Base-by-base conservation (phyloP, 1,284 basidiomycete genomes). In the Meripilus lineatus region DNA sequence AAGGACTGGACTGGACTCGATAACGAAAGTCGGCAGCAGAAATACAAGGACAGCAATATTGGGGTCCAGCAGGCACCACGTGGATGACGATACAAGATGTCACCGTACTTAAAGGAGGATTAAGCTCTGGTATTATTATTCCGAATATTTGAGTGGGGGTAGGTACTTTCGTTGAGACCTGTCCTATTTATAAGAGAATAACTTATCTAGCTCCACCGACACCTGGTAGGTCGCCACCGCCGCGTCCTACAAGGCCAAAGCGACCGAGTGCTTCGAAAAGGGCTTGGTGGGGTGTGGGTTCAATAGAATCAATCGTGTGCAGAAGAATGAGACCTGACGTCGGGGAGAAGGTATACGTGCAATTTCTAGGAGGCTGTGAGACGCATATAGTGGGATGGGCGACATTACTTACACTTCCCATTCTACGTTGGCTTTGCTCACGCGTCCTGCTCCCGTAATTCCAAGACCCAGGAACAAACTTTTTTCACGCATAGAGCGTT, bases 341-440 rank as follows among this genome's bases (percentile, higher is more conserved):
- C 0, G 82, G 81, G 1, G 83, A 85, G 58, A 89, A 88, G 0
- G 67, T 67, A 59, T 89, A 89, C n/a, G 81, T 86, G 43, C 79
- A 84, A 51, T 77, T 73, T 28, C 85, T 88, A 3, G 17, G 18
- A n/a, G 28, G 33, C 51, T 50, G 46, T 51, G 6, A 14, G 25
- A 20, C 10, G 30, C 32, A 32, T 15, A 32, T 32, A 30, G 28
- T 30, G 22, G n/a, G 17, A 40, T 39, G 22, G 35, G 38, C 28
- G 10, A 30, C 10, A 34, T 10, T 4, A 75, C 84, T 51, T 56
- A 86, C 84, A 85, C 72, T 52, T 82, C 74, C 84, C 84, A 88
- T 55, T 84, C 75, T 13, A 71, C 72, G 1, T 53, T 56, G 11
- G 71, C 67, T 14, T 77, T 75, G 42, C 79, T 83, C 20, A 88